Evolutionary conservation across 2,329 filamentous ascomycete genomes (phyloP), one percentile per base, ranked within the genome.

Genomic region (Fusarium incarnatum): DNA sequence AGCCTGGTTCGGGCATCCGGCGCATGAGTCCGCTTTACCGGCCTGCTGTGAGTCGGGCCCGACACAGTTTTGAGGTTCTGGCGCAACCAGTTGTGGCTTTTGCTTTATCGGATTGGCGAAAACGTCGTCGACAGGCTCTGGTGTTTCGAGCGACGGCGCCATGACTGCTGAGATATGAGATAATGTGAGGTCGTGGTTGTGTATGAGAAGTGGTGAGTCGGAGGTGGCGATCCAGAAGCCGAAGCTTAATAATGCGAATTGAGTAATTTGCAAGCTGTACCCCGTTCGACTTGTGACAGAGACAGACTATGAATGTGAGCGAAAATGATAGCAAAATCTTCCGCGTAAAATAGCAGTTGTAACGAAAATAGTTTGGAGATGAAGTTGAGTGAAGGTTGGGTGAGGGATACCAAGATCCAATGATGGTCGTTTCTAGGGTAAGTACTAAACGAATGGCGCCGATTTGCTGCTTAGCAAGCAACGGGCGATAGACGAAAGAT

Each of bases 21-120:
- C 93, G 83, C 96, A 99, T 45, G 94, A 94, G 81, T 97, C 94
- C 54, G 88, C 88, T 64, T 85, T 85, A 67, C 90, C 90, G 59
- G 90, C 90, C 72, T 88, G 82, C 71, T 93, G 85, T 16, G 92
- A 94, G 77, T 95, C 92, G 6, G 93, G 96, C 1, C 96, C 96
- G 5, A 95, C 95, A 77, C 96, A 99, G 84, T 98, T 94, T 81
- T 98, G 94, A 83, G 95, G 95, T 78, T 98, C 94, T 42, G 96
- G 95, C 22, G 96, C 96, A 69, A 98, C 92, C 56, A 99, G 91
- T 69, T 93, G 87, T 2, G 95, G 94, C 54, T 92, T 91, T 58
- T 88, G 85, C 80, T 94, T 94, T 60, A 94, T 84, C 10, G 93
- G 92, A 77, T 93, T 91, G 72, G 89, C 84, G 72, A 97, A 84